Conservation (phyloP, 108 stramenopile genomes). For the Bacterosira constricta region DNA sequence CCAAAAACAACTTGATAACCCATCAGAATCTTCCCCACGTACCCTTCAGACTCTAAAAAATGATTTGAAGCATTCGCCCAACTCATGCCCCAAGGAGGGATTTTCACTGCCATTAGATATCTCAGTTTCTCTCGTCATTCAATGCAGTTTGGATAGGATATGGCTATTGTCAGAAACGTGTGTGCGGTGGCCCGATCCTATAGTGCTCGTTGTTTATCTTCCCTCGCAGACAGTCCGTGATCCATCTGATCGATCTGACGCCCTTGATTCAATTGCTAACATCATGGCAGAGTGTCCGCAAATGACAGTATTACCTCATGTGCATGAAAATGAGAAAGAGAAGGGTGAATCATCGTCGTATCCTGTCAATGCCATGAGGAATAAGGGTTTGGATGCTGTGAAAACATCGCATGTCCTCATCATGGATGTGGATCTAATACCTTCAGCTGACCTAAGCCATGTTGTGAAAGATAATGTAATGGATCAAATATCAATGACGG, state of each 20-base stretch:
- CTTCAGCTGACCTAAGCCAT: conserved; percentile 60
- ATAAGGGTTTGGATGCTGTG: conserved; percentile 81
- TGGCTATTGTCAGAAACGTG: conserved; percentile 80
- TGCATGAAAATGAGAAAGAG: conserved; percentile 32
- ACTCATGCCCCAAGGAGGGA: conserved; percentile 42
- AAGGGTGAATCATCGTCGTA: conserved; percentile 48
- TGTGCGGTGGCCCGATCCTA: conserved; percentile 74
- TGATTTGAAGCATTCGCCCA: conserved; percentile 24
- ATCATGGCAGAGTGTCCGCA: conserved; percentile 57
- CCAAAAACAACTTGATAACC: conserved; percentile 29
- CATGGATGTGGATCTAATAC: conserved; percentile 91
- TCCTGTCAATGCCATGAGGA: conserved; percentile 92
- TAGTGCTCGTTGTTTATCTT: conserved; percentile 69
- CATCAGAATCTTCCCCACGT: conserved; percentile 4
- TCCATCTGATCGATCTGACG: conserved; percentile 1
- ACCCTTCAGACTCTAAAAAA: conserved; percentile 29
- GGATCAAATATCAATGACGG: conserved; percentile 37
- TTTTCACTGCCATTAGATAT: conserved; percentile 18
- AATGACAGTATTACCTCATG: conserved; percentile 54
- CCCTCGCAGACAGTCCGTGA: conserved; percentile 20
- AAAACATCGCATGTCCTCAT: conserved; percentile 87
- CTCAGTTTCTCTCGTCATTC: conserved; percentile 63
- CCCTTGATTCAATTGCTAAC: conserved; percentile 32
- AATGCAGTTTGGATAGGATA: conserved; percentile 71
- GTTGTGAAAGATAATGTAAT: conserved; percentile 43